Evolutionary conservation across 2,329 filamentous ascomycete genomes (phyloP), one percentile per base, ranked within the genome.

Genomic region (Zalaria sp.): DNA sequence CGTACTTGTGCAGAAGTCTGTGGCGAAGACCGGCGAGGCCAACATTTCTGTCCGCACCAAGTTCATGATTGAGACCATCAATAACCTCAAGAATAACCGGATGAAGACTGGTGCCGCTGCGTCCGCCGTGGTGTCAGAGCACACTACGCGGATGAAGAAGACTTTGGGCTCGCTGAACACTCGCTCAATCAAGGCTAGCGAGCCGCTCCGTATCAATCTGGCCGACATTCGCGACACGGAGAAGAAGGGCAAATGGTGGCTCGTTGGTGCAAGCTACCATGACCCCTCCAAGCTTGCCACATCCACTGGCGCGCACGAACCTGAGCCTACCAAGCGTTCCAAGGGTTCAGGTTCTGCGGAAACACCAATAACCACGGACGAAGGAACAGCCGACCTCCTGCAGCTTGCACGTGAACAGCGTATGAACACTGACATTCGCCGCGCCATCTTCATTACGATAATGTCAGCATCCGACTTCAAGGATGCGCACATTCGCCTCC

Each of bases 41-140:
- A 81, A 78, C 18, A 67, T 94, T 27, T 89, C 87, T 1, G 83
- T 88, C 6, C 79, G 91, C 43, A 95, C 89, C 1, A 93, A 83
- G 51, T 95, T 95, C 63, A 96, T 96, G 88, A 83, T 98, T 40
- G 89, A 96, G 55, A 91, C 83, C 1, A 94, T 98, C 59, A 86
- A 83, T 45, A 85, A 94, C 53, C 70, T 98, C 27, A 94, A 94
- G 59, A 94, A 93, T 66, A 95, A 91, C 62, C 85, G 85, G 45
- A 72, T 88, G 55, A 95, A 89, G 60, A 78, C 80, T 9, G 79
- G 77, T 10, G 72, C 74, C 36, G 72, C 73, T 35, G 83, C 82
- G 34, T 83, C 83, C 1, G 75, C 73, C 3, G 68, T 93, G 4
- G 75, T 79, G 1, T 79, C 80, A 1, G 87, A 95, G 53, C 85